phyloP scores from a whole-genome alignment of 2,329 filamentous ascomycete species.

The Exophiala mesophila region DNA sequence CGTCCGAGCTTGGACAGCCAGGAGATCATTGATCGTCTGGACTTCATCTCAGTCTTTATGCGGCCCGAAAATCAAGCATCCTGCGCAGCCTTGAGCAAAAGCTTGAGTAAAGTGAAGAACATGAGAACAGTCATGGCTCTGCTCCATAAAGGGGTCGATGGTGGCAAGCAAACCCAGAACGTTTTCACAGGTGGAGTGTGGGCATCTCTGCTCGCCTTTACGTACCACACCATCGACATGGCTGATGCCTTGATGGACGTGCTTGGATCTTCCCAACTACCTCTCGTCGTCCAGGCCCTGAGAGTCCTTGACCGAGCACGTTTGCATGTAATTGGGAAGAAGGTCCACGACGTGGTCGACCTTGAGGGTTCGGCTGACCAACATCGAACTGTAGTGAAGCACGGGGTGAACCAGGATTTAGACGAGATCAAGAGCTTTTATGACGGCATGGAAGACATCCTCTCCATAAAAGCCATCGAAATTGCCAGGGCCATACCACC shows the following conservation, averaged over 20 bases:
- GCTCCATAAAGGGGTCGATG: slow-evolving; percentile 71
- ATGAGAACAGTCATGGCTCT: slow-evolving; percentile 64
- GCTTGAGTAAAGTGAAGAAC: slow-evolving; percentile 69
- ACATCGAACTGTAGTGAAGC: slow-evolving; percentile 66
- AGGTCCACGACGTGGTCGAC: slow-evolving; percentile 61
- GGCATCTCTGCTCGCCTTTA: slow-evolving; percentile 69
- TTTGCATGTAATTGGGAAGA: slow-evolving; percentile 62
- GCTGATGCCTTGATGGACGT: slow-evolving; percentile 59
- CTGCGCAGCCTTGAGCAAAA: slow-evolving; percentile 53
- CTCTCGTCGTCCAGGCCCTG: slow-evolving; percentile 44
- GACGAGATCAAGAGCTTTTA: slow-evolving; percentile 75
- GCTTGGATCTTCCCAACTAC: slow-evolving; percentile 41
- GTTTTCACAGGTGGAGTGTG: slow-evolving; percentile 65
- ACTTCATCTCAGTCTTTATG: slow-evolving; percentile 62
- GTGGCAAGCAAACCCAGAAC: slow-evolving; percentile 44
- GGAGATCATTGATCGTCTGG: slow-evolving; percentile 66
- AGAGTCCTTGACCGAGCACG: slow-evolving; percentile 54
- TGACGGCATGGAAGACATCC: slow-evolving; percentile 68
- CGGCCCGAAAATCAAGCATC: slow-evolving; percentile 60
- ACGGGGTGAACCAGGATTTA: slow-evolving; percentile 66
- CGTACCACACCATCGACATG: slow-evolving; percentile 65
- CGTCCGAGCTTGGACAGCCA: slow-evolving; percentile 66
- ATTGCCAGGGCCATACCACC: slow-evolving; percentile 60
- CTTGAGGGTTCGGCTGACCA: slow-evolving; percentile 47
- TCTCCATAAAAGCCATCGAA: slow-evolving; percentile 63